A percentile compares a stretch with the other conserved stretches of the same genome.
phyloP scores from a whole-genome alignment of 2,329 filamentous ascomycete species.

The Fusarium penzigii region DNA sequence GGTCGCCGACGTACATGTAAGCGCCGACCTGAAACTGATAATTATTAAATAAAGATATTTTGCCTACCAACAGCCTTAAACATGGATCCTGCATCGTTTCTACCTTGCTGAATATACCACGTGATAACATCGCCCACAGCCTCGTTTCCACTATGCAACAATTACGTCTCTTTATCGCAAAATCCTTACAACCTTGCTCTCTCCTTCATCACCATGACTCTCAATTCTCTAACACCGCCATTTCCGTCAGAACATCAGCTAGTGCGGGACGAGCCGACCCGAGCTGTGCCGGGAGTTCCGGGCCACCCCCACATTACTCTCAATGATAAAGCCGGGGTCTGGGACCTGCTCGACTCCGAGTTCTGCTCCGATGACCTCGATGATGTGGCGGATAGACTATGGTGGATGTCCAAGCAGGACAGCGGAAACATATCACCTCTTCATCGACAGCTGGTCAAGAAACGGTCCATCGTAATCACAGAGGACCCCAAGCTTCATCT shows the following conservation, averaged over 20 bases:
- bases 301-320: constrained; percentile 6
- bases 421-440: constrained; percentile 35
- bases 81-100: too few relatives aligned
- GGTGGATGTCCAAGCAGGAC: constrained; percentile 23
- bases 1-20: too few relatives aligned
- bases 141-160: too few relatives aligned
- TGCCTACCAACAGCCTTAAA: too few relatives aligned
- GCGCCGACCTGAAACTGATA: too few relatives aligned
- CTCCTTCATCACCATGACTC: not conserved
- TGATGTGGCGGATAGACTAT: constrained; percentile 8
- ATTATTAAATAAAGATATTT: too few relatives aligned
- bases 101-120: too few relatives aligned
- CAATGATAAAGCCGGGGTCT: not conserved
- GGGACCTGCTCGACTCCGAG: constrained; percentile 2
- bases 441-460: constrained; percentile 40
- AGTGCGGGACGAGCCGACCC: constrained; percentile 1
- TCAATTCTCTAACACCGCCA: not conserved
- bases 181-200: too few relatives aligned
- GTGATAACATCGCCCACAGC: too few relatives aligned
- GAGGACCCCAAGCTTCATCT: constrained; percentile 44
- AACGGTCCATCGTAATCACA: constrained; percentile 39
- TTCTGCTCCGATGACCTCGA: constrained; percentile 9
- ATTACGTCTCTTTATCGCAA: too few relatives aligned
- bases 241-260: constrained; percentile 4
- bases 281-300: not conserved